phyloP scores from a whole-genome alignment of 495 filamentous ascomycete species.

The Aspergillus carlsbadensis region DNA sequence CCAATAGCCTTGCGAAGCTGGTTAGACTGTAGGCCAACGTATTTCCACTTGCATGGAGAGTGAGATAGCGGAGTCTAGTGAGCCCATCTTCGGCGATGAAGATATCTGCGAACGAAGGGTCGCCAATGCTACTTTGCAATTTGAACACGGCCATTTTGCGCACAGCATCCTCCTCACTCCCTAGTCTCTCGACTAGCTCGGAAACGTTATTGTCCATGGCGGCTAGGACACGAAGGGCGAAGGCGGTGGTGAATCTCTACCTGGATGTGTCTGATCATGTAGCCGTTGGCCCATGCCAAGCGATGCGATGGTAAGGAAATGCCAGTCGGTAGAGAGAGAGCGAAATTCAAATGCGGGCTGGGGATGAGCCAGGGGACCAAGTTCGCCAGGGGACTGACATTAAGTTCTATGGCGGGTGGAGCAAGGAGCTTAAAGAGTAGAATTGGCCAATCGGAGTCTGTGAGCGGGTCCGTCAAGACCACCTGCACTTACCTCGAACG shows the following conservation, averaged over 20 bases:
- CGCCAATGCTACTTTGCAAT: slow-evolving; percentile 88
- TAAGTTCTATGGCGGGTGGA: neutral
- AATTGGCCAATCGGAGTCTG: neutral
- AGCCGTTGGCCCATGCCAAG: neutral
- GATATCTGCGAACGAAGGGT: slow-evolving; percentile 93
- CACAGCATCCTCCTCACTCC: slow-evolving; percentile 81
- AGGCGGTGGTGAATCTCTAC: neutral
- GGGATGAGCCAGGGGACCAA: neutral
- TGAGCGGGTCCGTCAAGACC: neutral
- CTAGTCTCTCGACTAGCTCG: slow-evolving; percentile 67
- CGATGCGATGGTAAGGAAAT: neutral
- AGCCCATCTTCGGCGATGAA: slow-evolving; percentile 91
- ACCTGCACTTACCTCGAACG: too few relatives aligned
- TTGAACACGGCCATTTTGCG: slow-evolving; percentile 99
- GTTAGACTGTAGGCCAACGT: slow-evolving; percentile 93
- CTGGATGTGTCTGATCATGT: neutral
- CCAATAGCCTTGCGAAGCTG: slow-evolving; percentile 78
- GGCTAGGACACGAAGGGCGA: neutral
- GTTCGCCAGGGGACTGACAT: neutral
- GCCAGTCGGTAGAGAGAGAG: neutral
- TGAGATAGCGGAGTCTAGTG: slow-evolving; percentile 73
- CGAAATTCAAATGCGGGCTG: neutral
- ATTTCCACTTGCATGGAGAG: slow-evolving; percentile 83
- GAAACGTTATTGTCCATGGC: slow-evolving; percentile 59
- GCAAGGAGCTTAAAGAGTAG: neutral